Percentiles rank a stretch among this genome's conserved stretches.
Conservation (phyloP, 441 rosid species). For the Viola pubescens region DNA sequence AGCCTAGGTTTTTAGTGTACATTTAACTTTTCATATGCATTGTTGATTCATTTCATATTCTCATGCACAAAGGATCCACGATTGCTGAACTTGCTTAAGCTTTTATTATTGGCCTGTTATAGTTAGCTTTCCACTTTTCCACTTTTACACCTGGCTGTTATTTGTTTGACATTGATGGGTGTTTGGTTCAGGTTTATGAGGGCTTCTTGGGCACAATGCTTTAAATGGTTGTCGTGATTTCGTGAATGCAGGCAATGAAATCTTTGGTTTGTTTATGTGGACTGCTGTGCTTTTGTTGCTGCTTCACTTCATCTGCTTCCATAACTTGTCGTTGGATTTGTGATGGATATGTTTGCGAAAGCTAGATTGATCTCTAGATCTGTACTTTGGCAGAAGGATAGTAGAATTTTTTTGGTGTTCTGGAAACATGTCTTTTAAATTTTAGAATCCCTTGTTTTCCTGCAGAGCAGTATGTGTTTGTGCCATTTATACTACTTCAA, state of each 20-base stretch:
- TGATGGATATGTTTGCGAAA: constrained; percentile 17
- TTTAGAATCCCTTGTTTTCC: background rate
- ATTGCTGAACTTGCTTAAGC: too few species aligned
- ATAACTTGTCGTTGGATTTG: constrained; percentile 39
- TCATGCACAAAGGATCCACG: too few species aligned
- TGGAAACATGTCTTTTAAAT: constrained; percentile 10
- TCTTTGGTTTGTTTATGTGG: constrained; percentile 59
- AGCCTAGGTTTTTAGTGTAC: too few species aligned
- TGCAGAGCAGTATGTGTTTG: constrained; percentile 4
- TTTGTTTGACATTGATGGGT: constrained; percentile 45
- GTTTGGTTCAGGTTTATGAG: constrained; percentile 91
- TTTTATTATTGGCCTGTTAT: too few species aligned
- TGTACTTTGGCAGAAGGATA: constrained; percentile 4
- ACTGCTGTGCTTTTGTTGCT: constrained; percentile 59
- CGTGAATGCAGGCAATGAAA: constrained; percentile 72
- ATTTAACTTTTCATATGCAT: too few species aligned
- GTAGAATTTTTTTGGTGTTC: constrained; percentile 15
- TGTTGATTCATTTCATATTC: too few species aligned
- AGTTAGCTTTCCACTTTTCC: too few species aligned
- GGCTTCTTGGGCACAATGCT: constrained; percentile 85
- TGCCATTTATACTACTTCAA: constrained; percentile 8
- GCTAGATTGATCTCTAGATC: constrained; percentile 13
- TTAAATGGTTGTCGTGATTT: constrained; percentile 93
- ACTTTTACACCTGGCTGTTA: background rate
- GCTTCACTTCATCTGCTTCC: constrained; percentile 50